Evolutionary conservation across 2,329 filamentous ascomycete genomes (phyloP).

Genomic region (Alternaria solani): DNA sequence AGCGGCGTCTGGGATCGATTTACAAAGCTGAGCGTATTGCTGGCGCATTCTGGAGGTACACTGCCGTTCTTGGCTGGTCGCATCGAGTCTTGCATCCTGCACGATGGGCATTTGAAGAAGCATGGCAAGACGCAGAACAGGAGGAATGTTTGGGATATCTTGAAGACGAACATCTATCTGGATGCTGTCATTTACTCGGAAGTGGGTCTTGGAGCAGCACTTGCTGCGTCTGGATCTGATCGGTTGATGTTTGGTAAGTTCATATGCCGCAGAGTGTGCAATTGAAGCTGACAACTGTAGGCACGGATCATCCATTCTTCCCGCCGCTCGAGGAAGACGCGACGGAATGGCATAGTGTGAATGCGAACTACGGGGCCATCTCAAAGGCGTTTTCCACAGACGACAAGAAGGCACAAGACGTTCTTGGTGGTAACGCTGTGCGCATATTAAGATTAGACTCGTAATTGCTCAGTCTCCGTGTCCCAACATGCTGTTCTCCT

Average conservation of each 20-base stretch:
- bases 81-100: slow-evolving; percentile 85
- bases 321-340: slow-evolving; percentile 73
- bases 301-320: slow-evolving; percentile 86
- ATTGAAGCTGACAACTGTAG: slow-evolving; percentile 52
- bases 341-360: slow-evolving; percentile 75
- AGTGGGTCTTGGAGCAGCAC: slow-evolving; percentile 74
- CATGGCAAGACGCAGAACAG: slow-evolving; percentile 67
- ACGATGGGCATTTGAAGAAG: slow-evolving; percentile 77
- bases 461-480: neutral
- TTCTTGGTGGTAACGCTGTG: slow-evolving; percentile 68
- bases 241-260: slow-evolving; percentile 74
- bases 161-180: slow-evolving; percentile 81
- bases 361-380: slow-evolving; percentile 66
- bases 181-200: slow-evolving; percentile 87
- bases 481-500: neutral
- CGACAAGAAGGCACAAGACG: slow-evolving; percentile 57
- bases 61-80: slow-evolving; percentile 87
- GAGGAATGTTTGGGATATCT: slow-evolving; percentile 69
- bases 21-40: slow-evolving; percentile 72
- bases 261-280: neutral
- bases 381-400: slow-evolving; percentile 58
- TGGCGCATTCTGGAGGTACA: slow-evolving; percentile 89
- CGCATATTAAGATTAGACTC: slow-evolving; percentile 55
- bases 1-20: slow-evolving; percentile 84
- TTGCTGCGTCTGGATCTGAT: slow-evolving; percentile 72